A percentile compares a stretch with the other conserved stretches of the same genome.
Conservation (phyloP, 2,329 filamentous ascomycete species). For the Penicillium aurantiogriseum region DNA sequence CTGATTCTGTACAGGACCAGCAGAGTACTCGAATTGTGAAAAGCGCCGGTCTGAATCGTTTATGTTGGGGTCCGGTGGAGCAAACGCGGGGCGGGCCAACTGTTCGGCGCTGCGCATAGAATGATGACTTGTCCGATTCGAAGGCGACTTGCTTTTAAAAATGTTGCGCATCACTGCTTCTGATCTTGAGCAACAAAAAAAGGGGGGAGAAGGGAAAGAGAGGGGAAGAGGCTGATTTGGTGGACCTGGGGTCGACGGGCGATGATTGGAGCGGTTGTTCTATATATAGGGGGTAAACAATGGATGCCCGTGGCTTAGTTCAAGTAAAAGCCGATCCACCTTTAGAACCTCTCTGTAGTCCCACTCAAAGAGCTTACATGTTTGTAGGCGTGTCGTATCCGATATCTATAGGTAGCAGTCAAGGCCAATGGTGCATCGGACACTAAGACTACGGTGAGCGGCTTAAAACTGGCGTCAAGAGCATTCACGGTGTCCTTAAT, state of each 20-base stretch:
- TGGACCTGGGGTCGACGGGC: background rate
- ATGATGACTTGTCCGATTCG: conserved; percentile 13
- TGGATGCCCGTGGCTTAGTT: background rate
- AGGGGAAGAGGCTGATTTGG: conserved; percentile 2
- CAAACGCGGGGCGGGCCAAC: conserved; percentile 18
- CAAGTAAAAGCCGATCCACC: too few relatives aligned
- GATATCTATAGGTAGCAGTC: too few relatives aligned
- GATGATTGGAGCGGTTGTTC: conserved; percentile 6
- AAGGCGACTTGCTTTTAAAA: conserved; percentile 25
- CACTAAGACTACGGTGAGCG: too few relatives aligned
- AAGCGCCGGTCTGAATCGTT: conserved; percentile 5
- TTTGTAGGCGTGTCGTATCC: too few relatives aligned
- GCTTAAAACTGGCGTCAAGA: too few relatives aligned
- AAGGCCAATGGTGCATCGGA: too few relatives aligned
- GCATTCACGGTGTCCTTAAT: too few relatives aligned
- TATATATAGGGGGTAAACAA: conserved; percentile 12
- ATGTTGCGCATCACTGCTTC: conserved; percentile 26
- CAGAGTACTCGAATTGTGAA: conserved; percentile 9
- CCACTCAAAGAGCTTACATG: too few relatives aligned
- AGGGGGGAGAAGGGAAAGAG: background rate
- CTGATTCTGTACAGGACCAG: background rate
- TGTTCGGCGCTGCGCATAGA: conserved; percentile 24
- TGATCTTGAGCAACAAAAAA: background rate
- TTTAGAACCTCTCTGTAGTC: too few relatives aligned
- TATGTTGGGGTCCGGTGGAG: conserved; percentile 19